Base-by-base conservation (phyloP, 108 stramenopile species). In the Cyclostephanos tholiformis region DNA sequence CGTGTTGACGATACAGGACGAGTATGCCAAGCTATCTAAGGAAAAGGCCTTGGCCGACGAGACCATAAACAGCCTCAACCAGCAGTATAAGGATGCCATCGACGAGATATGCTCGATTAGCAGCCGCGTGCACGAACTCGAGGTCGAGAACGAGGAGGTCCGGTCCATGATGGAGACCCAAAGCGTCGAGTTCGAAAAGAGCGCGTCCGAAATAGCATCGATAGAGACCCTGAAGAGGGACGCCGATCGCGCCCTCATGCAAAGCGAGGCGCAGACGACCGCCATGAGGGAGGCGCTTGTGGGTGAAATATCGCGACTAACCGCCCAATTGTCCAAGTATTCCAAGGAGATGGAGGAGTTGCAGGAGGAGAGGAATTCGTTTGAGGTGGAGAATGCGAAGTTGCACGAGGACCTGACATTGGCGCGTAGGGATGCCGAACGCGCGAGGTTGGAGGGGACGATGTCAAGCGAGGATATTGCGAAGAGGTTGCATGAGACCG, bases 1-100 rank as follows among this genome's bases (percentile, higher is more conserved):
- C 55, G 79, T 80, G 49, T 69, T 80, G 14, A 80, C 79, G 25
- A 80, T 80, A 56, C 79, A 80, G 61, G 79, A 80, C 39, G 79
- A 74, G 43, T 80, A 80, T 46, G 79, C 79, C 55, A 74, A 80
- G 59, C 26, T 80, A 1, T 74, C 79, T 29, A 74, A 74, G 53
- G 79, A 80, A 48, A 80, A 80, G 69, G 72, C 79, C 7, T 49
- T 26, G 57, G 79, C 79, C 9, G 79, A 80, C 57, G 55, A 65
- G 14, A 69, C 72, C 29, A 65, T 80, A 30, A 30, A 62, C 53
- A 52, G 27, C 43, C 62, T 80, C 48, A 68, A 80, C 49, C n/a
- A 26, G 7, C 79, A 74, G 69, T 80, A 80, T 50, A 65, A 43
- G 41, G 79, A 80, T 44, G 79, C 79, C 48, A 63, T 80, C 67